A percentile compares a stretch with the other conserved stretches of the same genome.
phyloP scores from a whole-genome alignment of 1,284 basidiomycete genomes.

The Omphalotus olearius region DNA sequence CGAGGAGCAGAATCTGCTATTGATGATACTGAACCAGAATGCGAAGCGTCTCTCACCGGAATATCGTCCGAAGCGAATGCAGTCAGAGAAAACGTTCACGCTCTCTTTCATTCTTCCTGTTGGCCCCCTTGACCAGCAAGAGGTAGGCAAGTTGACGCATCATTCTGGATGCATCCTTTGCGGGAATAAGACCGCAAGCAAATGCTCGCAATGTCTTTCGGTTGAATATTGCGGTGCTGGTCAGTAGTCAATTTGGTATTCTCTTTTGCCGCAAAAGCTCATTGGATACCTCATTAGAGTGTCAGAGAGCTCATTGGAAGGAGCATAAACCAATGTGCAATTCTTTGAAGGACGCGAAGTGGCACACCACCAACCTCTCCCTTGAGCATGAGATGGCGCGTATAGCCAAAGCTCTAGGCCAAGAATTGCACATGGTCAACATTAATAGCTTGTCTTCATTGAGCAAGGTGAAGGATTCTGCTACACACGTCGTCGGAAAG shows the following conservation, averaged over 20 bases:
- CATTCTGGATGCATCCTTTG: constrained; percentile 36
- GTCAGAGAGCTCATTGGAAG: constrained; percentile 36
- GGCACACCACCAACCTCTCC: constrained; percentile 29
- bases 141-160: constrained; percentile 31
- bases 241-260: constrained; percentile 15
- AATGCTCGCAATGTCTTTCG: constrained; percentile 33
- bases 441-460: background rate
- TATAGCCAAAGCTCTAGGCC: background rate
- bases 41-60: constrained; percentile 25
- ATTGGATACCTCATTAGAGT: constrained; percentile 24
- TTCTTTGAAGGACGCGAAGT: constrained; percentile 35
- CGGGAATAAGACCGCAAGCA: constrained; percentile 26
- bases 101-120: constrained; percentile 36
- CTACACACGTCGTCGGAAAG: background rate
- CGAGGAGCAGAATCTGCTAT: constrained; percentile 29
- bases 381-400: constrained; percentile 1
- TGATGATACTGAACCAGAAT: constrained; percentile 32
- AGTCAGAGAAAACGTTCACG: constrained; percentile 24
- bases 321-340: constrained; percentile 34
- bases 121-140: constrained; percentile 31
- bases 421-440: background rate
- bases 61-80: constrained; percentile 20
- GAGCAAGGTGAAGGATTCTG: background rate
- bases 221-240: constrained; percentile 34
- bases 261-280: too few relatives aligned